phyloP scores from a whole-genome alignment of 2,329 filamentous ascomycete genomes.

The Grosmannia huntii region DNA sequence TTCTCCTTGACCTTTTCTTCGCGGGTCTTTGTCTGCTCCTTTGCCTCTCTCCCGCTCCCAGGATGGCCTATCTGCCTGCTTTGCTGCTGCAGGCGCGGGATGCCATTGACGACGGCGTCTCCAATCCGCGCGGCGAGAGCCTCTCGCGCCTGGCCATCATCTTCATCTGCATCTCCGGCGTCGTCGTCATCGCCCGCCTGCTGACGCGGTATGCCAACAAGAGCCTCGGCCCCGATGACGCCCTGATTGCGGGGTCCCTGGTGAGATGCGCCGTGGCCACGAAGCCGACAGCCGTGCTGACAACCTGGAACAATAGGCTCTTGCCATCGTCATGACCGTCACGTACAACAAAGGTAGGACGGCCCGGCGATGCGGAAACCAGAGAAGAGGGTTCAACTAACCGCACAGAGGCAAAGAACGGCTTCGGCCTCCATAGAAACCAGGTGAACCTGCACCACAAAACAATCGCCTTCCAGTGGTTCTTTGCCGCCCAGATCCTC shows the following conservation, averaged over 20 bases:
- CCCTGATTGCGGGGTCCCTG: slow-evolving; percentile 8
- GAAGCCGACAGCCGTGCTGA: too few relatives aligned
- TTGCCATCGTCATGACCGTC: slow-evolving; percentile 1
- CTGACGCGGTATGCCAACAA: slow-evolving; percentile 5
- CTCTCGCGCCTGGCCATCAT: slow-evolving; percentile 8
- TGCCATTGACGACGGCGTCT: slow-evolving; percentile 10
- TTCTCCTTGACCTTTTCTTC: not conserved
- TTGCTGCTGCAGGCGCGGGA: slow-evolving; percentile 16
- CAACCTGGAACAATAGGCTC: not conserved
- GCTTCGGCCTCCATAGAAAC: not conserved
- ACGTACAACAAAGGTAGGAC: slow-evolving; percentile 1
- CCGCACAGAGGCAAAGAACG: not conserved
- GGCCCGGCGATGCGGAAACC: too few relatives aligned
- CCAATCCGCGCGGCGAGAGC: slow-evolving; percentile 8
- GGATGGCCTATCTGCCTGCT: not conserved
- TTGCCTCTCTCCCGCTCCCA: not conserved
- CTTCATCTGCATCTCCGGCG: slow-evolving; percentile 7
- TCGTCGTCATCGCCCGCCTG: slow-evolving; percentile 7
- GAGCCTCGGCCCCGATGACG: slow-evolving; percentile 7
- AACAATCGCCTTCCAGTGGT: slow-evolving; percentile 6
- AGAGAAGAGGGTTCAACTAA: too few relatives aligned
- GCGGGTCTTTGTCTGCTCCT: too few relatives aligned
- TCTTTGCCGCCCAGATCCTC: slow-evolving; percentile 11
- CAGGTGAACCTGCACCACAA: not conserved
- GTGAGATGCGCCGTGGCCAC: too few relatives aligned